A percentile compares a stretch with the other conserved stretches of the same genome.
Conservation (phyloP, 768 basidiomycete genomes). For the Mycena belliarum region DNA sequence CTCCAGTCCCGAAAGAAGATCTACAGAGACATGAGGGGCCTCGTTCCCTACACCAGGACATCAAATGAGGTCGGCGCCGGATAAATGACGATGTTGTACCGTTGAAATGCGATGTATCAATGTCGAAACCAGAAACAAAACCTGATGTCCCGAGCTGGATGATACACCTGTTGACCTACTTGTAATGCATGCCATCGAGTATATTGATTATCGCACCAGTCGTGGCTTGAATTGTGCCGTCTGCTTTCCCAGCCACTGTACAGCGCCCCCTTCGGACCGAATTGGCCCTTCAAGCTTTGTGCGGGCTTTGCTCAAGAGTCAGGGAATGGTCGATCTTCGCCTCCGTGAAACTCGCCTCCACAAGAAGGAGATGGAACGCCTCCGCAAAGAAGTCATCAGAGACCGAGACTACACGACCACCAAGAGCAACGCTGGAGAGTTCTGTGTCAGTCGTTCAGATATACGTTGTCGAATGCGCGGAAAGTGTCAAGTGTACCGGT, state of each 20-base stretch:
- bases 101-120: conserved; percentile 94
- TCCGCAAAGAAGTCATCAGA: conserved; percentile 98
- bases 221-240: conserved; percentile 83
- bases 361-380: conserved; percentile 78
- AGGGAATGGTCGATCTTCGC: neutral
- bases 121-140: conserved; percentile 77
- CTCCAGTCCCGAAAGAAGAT: conserved; percentile 49
- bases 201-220: conserved; percentile 60
- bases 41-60: conserved; percentile 65
- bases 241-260: conserved; percentile 94
- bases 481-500: conserved; percentile 44
- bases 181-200: neutral
- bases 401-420: conserved; percentile 69
- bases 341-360: conserved; percentile 47
- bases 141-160: conserved; percentile 83
- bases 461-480: too few relatives aligned
- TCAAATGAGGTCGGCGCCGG: conserved; percentile 1
- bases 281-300: conserved; percentile 90
- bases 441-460: conserved; percentile 40
- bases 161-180: conserved; percentile 68
- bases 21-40: conserved; percentile 79
- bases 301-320: conserved; percentile 59
- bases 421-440: conserved; percentile 84
- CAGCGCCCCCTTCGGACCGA: conserved; percentile 92
- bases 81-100: conserved; percentile 48